Evolutionary conservation across 1,139 yeast species (phyloP), one percentile per base, ranked within the genome.

Genomic region (Scheffersomyces quercinus): DNA sequence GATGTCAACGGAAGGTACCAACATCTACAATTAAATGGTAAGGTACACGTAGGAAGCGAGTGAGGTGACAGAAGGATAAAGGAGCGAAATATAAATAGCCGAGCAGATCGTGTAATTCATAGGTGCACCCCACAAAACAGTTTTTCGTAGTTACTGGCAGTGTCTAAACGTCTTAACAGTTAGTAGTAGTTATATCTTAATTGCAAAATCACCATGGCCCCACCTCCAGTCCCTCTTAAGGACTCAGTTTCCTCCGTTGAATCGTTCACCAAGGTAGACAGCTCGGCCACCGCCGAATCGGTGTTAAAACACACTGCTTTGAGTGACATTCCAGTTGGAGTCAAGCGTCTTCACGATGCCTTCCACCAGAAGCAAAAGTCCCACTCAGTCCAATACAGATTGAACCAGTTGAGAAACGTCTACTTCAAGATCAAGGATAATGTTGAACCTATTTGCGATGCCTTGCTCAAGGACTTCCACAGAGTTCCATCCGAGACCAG

Each of bases 401-500:
- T 82, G 50, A 71, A 79, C 49, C 86, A 81, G 56, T 75, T 90
- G 54, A 77, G 93, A 50, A 82, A 82, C 57, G 59, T 90, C 29
- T 88, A 82, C 65, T 84, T 75, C 58, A 85, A 82, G 3, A 45
- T 90, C 30, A 69, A 73, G 46, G 93, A 87, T 59, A 78, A 86
- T 54, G 70, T 68, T 41, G 82, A 79, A 3, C 67, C 63, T 11
- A 55, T 91, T 34, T 64, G 75, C 37, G 77, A 72, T 1, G 91
- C 96, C 0, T 64, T 90, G 50, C 54, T 69, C 31, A 60, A 71
- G 51, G 98, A 91, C 60, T 81, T 90, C 62, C 73, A 82, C 58
- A 79, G 93, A 49, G 62, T 85, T 1, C 67, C 69, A 2, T 65
- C 70, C 29, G 98, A 91, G 59, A 76, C 91, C 3, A 67, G 69